These are phyloP conservation scores for Petunia secreta DNA, from an alignment of 257 asterid species.

Conservation along the genomic window DNA sequence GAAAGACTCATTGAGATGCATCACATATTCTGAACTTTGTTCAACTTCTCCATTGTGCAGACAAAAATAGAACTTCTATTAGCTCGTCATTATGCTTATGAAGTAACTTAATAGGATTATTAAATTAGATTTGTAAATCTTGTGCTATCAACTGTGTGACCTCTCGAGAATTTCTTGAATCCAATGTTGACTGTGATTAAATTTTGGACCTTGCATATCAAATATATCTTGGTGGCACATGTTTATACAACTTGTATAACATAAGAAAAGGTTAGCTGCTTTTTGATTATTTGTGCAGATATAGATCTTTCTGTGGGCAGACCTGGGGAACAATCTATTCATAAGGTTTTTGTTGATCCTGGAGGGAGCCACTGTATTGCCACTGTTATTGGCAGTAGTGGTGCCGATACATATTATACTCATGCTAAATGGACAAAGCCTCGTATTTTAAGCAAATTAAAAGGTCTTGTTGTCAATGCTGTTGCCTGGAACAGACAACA, in stretches of 20 bases:
- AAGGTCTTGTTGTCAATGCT: constrained; percentile 76
- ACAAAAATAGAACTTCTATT: background rate
- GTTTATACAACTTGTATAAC: background rate
- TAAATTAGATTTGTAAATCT: background rate
- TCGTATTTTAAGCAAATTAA: constrained; percentile 73
- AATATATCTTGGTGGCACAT: constrained; percentile 20
- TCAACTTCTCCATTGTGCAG: background rate
- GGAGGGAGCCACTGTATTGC: constrained; percentile 98
- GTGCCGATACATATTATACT: constrained; percentile 84
- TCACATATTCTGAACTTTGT: background rate
- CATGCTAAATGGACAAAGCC: constrained; percentile 97
- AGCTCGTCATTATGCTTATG: background rate
- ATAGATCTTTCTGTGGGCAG: constrained; percentile 90
- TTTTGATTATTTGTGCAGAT: constrained; percentile 49
- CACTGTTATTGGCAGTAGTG: constrained; percentile 85
- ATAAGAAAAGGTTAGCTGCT: constrained; percentile 2
- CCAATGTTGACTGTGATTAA: background rate
- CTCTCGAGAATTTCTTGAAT: constrained; percentile 9
- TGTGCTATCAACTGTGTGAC: background rate
- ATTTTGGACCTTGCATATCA: background rate
- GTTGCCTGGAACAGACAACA: constrained; percentile 96
- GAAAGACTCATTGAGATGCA: constrained; percentile 20
- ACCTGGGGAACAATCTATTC: constrained; percentile 91
- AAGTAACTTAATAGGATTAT: background rate
- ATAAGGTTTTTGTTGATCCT: constrained; percentile 88